These are phyloP conservation scores for Schwanniomyces etchellsii DNA, from an alignment of 1,139 yeast species.

Conservation along the genomic window DNA sequence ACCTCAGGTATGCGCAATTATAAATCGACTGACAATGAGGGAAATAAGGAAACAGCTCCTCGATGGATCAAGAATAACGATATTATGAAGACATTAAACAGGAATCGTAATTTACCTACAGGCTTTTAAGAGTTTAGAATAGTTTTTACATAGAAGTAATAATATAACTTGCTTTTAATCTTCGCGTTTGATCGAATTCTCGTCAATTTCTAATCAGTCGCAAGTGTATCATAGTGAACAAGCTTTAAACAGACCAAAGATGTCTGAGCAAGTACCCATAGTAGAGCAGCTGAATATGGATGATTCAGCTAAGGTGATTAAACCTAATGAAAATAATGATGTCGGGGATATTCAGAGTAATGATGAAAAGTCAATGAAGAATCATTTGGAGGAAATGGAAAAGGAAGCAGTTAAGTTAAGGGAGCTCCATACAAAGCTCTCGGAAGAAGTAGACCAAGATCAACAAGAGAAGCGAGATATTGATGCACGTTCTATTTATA, in stretches of 20 bases:
- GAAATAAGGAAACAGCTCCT: slow-evolving; percentile 8
- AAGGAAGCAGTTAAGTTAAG: slow-evolving; percentile 23
- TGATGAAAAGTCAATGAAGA: no score
- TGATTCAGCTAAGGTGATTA: no score
- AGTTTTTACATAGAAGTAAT: no score
- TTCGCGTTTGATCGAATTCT: no score
- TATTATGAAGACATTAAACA: slow-evolving; percentile 19
- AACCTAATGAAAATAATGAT: slow-evolving; percentile 5
- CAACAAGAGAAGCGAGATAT: slow-evolving; percentile 33
- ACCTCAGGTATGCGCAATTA: slow-evolving; percentile 14
- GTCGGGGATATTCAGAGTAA: no score
- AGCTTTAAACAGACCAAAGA: slow-evolving; percentile 5
- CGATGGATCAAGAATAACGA: slow-evolving; percentile 19
- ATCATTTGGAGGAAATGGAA: slow-evolving; percentile 21
- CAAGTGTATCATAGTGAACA: no score
- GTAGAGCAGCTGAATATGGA: slow-evolving; percentile 11
- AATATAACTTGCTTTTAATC: no score
- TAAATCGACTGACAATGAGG: slow-evolving; percentile 11
- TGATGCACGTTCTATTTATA: slow-evolving; percentile 78
- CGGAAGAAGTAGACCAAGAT: slow-evolving; percentile 8
- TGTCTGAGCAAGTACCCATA: slow-evolving; percentile 18
- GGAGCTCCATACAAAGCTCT: slow-evolving; percentile 20
- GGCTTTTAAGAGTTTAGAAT: no score
- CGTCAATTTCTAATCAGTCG: no score
- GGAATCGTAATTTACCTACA: slow-evolving; percentile 32